phyloP scores from a whole-genome alignment of 2,329 filamentous ascomycete species.

The Cercospora sojina region DNA sequence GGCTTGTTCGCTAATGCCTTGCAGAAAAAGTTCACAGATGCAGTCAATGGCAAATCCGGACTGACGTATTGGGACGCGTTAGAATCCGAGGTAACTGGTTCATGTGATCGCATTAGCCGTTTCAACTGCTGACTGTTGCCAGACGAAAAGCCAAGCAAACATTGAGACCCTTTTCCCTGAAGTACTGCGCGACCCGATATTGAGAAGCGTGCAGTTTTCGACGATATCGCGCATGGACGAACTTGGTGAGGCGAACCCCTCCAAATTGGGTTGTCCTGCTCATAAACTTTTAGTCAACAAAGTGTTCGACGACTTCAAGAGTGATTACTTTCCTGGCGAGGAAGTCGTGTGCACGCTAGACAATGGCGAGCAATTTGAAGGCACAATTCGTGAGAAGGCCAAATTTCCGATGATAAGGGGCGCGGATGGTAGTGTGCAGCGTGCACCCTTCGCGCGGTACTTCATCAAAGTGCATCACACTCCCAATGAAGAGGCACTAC shows the following conservation, averaged over 20 bases:
- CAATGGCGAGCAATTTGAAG: constrained; percentile 61
- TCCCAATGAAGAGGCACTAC: constrained; percentile 69
- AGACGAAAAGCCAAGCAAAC: constrained; percentile 70
- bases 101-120: constrained; percentile 14
- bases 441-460: constrained; percentile 72
- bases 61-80: constrained; percentile 91
- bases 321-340: constrained; percentile 88
- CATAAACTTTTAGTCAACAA: constrained; percentile 46
- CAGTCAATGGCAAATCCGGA: constrained; percentile 89
- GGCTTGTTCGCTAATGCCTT: constrained; percentile 21
- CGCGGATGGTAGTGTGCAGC: constrained; percentile 67
- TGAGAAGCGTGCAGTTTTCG: constrained; percentile 89
- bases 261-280: neutral
- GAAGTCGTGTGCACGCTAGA: constrained; percentile 70
- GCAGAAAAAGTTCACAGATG: constrained; percentile 86
- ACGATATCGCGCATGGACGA: constrained; percentile 87
- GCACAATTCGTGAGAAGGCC: constrained; percentile 80
- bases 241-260: constrained; percentile 51
- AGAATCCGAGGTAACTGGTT: constrained; percentile 38
- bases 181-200: constrained; percentile 81
- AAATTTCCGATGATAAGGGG: constrained; percentile 62
- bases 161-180: constrained; percentile 92
- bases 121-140: constrained; percentile 26
- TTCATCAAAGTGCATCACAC: constrained; percentile 69
- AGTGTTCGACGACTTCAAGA: constrained; percentile 69